Conservation (phyloP, 768 basidiomycete species). For the Lentinula raphanica region DNA sequence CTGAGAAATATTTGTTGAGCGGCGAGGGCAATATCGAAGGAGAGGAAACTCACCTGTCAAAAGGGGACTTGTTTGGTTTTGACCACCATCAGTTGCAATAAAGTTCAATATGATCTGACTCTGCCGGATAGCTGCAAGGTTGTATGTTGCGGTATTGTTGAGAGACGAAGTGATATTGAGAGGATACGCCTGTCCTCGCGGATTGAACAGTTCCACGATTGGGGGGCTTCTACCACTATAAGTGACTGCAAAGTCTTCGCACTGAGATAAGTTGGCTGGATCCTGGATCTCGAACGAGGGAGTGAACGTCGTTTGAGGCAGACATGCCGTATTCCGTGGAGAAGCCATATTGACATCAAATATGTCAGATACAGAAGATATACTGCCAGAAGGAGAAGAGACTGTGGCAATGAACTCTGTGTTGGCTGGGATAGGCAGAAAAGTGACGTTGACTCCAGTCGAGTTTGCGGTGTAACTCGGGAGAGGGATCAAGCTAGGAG, state of each 20-base stretch:
- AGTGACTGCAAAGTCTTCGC: slow-evolving; percentile 40
- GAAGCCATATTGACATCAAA: slow-evolving; percentile 30
- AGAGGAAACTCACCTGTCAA: slow-evolving; percentile 16
- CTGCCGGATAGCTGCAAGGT: slow-evolving; percentile 32
- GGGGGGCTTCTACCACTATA: slow-evolving; percentile 33
- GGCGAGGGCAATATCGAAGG: not conserved
- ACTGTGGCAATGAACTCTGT: slow-evolving; percentile 52
- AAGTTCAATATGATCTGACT: slow-evolving; percentile 37
- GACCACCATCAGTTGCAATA: slow-evolving; percentile 26
- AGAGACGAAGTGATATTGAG: slow-evolving; percentile 17
- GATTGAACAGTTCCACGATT: slow-evolving; percentile 34
- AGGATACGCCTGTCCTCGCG: slow-evolving; percentile 24
- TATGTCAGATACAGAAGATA: slow-evolving; percentile 43
- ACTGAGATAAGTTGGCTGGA: slow-evolving; percentile 34
- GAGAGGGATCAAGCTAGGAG: slow-evolving; percentile 43
- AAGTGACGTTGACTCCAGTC: slow-evolving; percentile 40
- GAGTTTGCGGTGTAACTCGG: slow-evolving; percentile 29
- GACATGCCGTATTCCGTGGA: slow-evolving; percentile 40
- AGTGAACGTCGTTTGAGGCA: slow-evolving; percentile 18
- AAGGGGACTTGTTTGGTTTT: slow-evolving; percentile 36
- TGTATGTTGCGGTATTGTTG: slow-evolving; percentile 19
- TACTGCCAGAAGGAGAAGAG: slow-evolving; percentile 38
- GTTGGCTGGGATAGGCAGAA: slow-evolving; percentile 46
- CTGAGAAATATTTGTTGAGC: slow-evolving; percentile 14
- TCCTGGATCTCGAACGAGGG: slow-evolving; percentile 28